Evolutionary conservation across 129 eudicot genomes (phyloP).

Genomic region (Flaveria bidentis): DNA sequence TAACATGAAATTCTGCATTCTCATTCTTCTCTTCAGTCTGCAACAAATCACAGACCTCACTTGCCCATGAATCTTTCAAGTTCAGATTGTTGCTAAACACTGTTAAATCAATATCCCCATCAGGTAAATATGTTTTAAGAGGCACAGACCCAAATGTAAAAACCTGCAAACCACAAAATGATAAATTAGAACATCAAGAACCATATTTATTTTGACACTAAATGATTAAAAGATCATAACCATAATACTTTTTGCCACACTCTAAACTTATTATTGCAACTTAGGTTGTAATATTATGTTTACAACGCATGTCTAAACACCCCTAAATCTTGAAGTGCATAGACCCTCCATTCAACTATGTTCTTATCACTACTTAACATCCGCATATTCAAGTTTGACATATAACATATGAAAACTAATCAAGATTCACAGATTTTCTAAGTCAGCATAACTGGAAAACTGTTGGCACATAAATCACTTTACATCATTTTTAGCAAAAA

Average conservation of each 20-base stretch:
- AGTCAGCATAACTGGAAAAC: not conserved
- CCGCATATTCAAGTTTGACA: conserved; percentile 14
- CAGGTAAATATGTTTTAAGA: conserved; percentile 87
- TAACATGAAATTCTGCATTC: conserved; percentile 87
- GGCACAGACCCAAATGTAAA: conserved; percentile 92
- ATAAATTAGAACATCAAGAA: not conserved
- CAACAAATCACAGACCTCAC: conserved; percentile 72
- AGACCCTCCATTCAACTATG: conserved; percentile 16
- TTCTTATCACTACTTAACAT: conserved; percentile 10
- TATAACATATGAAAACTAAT: not conserved
- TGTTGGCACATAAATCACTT: not conserved
- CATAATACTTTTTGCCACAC: not conserved
- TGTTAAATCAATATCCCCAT: conserved; percentile 88
- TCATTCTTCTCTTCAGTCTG: conserved; percentile 79
- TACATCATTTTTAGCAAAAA: not conserved
- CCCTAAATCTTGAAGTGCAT: not conserved
- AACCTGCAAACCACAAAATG: conserved; percentile 46
- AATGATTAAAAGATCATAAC: not conserved
- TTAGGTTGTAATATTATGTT: not conserved
- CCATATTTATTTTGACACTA: not conserved
- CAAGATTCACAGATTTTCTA: conserved; percentile 14
- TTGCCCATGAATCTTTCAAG: conserved; percentile 79
- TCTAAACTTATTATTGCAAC: not conserved
- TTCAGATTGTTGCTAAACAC: conserved; percentile 59
- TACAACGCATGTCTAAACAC: not conserved